These are phyloP conservation scores for Leccinellum rugosiceps DNA, from an alignment of 768 basidiomycete species.

Conservation along the genomic window DNA sequence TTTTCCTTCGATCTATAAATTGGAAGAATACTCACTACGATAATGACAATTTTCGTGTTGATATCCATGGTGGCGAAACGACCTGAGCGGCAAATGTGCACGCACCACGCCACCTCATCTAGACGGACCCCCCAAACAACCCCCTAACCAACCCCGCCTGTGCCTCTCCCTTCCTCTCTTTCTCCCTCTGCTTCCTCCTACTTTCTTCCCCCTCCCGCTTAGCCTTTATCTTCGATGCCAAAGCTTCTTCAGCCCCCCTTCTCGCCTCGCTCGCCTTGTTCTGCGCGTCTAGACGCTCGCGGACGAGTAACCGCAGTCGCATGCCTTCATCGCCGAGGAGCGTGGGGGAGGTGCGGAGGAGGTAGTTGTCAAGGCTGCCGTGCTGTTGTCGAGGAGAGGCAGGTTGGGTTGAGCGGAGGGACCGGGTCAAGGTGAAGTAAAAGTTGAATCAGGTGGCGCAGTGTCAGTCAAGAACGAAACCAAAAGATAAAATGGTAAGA, in stretches of 20 bases:
- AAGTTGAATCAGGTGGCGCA: neutral
- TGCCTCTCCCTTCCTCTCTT: neutral
- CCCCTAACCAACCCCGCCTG: constrained; percentile 16
- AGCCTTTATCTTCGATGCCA: constrained; percentile 11
- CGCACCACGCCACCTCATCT: neutral
- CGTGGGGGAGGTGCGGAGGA: constrained; percentile 44
- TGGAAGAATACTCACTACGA: neutral
- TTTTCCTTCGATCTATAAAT: neutral
- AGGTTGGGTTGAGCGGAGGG: too few relatives aligned
- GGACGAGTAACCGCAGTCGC: constrained; percentile 43
- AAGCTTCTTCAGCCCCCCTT: constrained; percentile 17
- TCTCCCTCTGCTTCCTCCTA: constrained; percentile 2
- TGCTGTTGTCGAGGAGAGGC: constrained; percentile 35
- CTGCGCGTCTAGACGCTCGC: constrained; percentile 28
- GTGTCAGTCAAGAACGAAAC: neutral
- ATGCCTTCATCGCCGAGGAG: constrained; percentile 40
- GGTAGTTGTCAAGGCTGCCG: constrained; percentile 71
- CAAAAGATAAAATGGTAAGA: neutral
- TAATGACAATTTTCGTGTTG: neutral
- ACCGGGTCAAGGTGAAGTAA: too few relatives aligned
- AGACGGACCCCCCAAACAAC: constrained; percentile 13
- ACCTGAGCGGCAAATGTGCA: too few relatives aligned
- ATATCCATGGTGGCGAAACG: neutral
- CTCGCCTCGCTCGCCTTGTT: constrained; percentile 15
- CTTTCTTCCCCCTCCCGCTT: constrained; percentile 9